Base-by-base conservation (phyloP, 1,139 yeast genomes). In the Sugiyamaella pinicola region DNA sequence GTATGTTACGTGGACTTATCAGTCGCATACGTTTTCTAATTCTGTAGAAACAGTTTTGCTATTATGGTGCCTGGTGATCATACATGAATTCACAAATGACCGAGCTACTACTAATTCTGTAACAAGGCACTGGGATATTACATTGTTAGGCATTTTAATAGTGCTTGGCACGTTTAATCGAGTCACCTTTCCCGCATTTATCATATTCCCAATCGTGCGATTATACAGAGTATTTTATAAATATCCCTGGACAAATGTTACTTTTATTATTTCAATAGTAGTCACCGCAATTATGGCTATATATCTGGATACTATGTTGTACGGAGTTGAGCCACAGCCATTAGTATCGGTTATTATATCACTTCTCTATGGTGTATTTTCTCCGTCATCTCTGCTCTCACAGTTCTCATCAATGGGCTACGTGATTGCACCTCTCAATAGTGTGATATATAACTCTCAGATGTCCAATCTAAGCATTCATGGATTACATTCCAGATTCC, bases 11-110 rank as follows among this genome's bases (percentile, higher is more conserved):
- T 76, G 88, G 73, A 82, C 85, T 0, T 85, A 83, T 63, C 98
- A 93, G 66, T 77, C 88, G 0, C 98, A 91, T 66, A 83, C 95
- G 1, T 88, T 95, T 64, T 87, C 96, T 33, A 95, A 95, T 66
- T 81, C 91, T 26, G 67, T 88, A 3, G 99, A 95, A 63, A 88
- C 98, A 0, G 72, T 83, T 18, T 58, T 90, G 31, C 72, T 93
- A 18, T 64, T 90, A 37, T 61, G 82, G 55, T 74, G 81, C 8
- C 69, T 90, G 9, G 78, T 78, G 13, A 68, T 73, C 41, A 66
- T 73, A 42, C 66, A 67, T 49, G 75, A 71, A 51, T 62, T 71
- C 47, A 56, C 62, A 46, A 55, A 61, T 13, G 60, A 60, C 10
- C 60, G 59, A 22, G 56, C 61, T 26, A 58, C 64, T 37, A 51